Evolutionary conservation across 2,329 filamentous ascomycete species (phyloP).

Genomic region (Phaeosphaeria sp.): DNA sequence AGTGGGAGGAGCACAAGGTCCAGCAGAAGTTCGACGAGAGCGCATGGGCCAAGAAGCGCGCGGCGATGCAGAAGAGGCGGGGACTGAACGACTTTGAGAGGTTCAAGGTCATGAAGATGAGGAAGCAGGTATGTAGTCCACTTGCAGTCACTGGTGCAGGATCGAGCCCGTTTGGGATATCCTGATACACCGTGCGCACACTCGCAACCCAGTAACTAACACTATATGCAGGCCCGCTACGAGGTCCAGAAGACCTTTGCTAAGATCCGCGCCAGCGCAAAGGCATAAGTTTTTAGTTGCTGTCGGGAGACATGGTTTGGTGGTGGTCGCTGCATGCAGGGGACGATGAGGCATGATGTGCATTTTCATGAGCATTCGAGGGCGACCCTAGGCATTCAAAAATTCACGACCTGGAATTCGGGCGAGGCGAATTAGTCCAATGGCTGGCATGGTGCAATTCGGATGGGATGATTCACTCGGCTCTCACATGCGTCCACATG

Average conservation of each 20-base stretch:
- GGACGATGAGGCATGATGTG: slow-evolving; percentile 45
- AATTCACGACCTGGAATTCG: slow-evolving; percentile 46
- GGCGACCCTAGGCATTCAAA: slow-evolving; percentile 47
- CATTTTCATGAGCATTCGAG: slow-evolving; percentile 48
- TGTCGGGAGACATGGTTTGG: slow-evolving; percentile 37
- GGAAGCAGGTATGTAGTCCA: slow-evolving; percentile 82
- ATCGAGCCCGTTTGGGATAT: not conserved
- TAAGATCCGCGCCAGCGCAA: slow-evolving; percentile 68
- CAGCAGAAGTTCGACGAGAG: slow-evolving; percentile 92
- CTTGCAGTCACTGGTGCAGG: not conserved
- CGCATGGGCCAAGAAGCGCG: slow-evolving; percentile 93
- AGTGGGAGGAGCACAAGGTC: slow-evolving; percentile 90
- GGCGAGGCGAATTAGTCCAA: slow-evolving; percentile 46
- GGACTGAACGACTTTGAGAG: slow-evolving; percentile 97
- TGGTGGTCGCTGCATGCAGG: slow-evolving; percentile 39
- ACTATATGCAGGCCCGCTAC: slow-evolving; percentile 71
- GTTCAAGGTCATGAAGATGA: slow-evolving; percentile 99
- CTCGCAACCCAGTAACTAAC: slow-evolving; percentile 22
- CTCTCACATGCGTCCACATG: slow-evolving; percentile 48
- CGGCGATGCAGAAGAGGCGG: slow-evolving; percentile 84
- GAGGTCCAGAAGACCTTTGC: slow-evolving; percentile 96
- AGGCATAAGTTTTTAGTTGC: slow-evolving; percentile 45
- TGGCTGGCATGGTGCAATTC: slow-evolving; percentile 50
- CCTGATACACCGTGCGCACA: slow-evolving; percentile 1
- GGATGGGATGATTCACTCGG: slow-evolving; percentile 49